Conservation (phyloP, 768 basidiomycete species). For the Asterophora lycoperdoides region DNA sequence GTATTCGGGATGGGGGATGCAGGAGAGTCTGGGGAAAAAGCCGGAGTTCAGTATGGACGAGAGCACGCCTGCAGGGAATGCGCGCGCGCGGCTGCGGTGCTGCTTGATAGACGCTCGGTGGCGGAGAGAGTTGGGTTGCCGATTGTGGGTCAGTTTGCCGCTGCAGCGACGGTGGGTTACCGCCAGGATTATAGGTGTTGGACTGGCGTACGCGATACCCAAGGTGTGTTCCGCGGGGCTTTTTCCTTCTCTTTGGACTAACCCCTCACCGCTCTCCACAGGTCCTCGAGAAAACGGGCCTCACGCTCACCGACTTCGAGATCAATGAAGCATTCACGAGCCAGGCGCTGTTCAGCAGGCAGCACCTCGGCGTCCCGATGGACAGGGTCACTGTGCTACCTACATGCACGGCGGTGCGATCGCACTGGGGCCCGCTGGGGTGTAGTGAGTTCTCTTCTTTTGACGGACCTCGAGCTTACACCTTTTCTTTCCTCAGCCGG, state of each 20-base stretch:
- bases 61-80: constrained; percentile 77
- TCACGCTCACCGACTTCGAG: constrained; percentile 71
- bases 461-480: background rate
- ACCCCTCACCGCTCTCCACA: background rate
- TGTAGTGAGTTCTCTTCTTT: constrained; percentile 51
- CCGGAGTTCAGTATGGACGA: constrained; percentile 79
- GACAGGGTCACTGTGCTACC: constrained; percentile 87
- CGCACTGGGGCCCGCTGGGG: constrained; percentile 84
- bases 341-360: constrained; percentile 70
- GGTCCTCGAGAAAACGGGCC: constrained; percentile 60
- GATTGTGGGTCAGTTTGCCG: constrained; percentile 81
- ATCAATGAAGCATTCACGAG: constrained; percentile 91
- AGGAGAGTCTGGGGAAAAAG: constrained; percentile 73
- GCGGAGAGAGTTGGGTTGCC: constrained; percentile 84
- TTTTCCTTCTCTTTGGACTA: background rate
- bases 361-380: constrained; percentile 64
- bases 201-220: constrained; percentile 86
- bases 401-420: constrained; percentile 88
- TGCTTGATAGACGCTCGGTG: constrained; percentile 74
- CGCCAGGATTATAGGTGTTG: constrained; percentile 91
- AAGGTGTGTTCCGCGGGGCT: constrained; percentile 22
- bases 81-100: constrained; percentile 84
- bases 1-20: constrained; percentile 79
- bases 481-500: constrained; percentile 47
- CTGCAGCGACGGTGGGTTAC: constrained; percentile 67